Conservation (phyloP, 371 early-diverging fungal genomes). For the Actinomortierella wolfii region DNA sequence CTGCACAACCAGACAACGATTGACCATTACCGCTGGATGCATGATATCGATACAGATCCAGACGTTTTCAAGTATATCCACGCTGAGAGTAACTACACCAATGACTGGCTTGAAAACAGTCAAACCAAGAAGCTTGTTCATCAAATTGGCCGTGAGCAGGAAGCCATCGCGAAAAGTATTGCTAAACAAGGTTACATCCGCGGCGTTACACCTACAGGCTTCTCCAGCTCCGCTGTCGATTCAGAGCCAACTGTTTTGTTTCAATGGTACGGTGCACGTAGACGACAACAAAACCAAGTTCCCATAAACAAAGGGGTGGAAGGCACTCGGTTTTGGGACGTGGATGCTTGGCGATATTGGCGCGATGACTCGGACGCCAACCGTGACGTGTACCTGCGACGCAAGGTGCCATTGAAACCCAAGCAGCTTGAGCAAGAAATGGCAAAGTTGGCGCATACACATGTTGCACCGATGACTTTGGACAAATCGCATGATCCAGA, state of each 20-base stretch:
- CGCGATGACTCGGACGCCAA: constrained; percentile 15
- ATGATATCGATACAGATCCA: constrained; percentile 41
- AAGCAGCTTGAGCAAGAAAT: too few species aligned
- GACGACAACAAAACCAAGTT: too few species aligned
- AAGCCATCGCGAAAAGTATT: too few species aligned
- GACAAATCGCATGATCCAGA: too few species aligned
- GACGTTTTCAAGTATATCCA: constrained; percentile 49
- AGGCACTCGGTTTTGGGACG: constrained; percentile 30
- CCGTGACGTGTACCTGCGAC: constrained; percentile 25
- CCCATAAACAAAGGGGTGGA: constrained; percentile 13
- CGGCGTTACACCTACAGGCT: too few species aligned
- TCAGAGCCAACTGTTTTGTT: too few species aligned
- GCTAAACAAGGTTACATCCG: too few species aligned
- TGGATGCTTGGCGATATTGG: constrained; percentile 44
- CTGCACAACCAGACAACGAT: constrained; percentile 41
- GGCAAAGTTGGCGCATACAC: too few species aligned
- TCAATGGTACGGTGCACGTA: too few species aligned
- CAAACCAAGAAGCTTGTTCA: constrained; percentile 7
- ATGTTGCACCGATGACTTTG: too few species aligned
- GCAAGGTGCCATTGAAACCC: constrained; percentile 1
- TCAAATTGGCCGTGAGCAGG: too few species aligned
- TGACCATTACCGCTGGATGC: constrained; percentile 55
- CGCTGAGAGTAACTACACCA: constrained; percentile 47
- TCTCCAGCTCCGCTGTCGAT: too few species aligned
- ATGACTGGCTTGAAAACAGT: constrained; percentile 19